phyloP scores from a whole-genome alignment of 2,329 filamentous ascomycete genomes.

The Sclerotinia minor region DNA sequence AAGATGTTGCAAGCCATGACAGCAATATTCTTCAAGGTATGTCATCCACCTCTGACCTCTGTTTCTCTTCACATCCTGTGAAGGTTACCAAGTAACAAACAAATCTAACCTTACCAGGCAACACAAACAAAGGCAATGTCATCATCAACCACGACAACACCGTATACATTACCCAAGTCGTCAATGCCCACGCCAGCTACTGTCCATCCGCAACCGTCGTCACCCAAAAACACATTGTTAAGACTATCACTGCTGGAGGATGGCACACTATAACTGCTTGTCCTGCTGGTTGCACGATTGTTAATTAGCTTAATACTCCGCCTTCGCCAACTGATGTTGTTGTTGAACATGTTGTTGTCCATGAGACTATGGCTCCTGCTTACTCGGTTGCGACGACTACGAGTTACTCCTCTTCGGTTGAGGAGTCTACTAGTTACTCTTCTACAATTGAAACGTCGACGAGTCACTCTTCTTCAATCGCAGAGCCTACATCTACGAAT shows the following conservation, averaged over 20 bases:
- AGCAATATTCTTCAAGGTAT: conserved; percentile 8
- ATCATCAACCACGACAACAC: not conserved
- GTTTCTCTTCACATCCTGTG: no score
- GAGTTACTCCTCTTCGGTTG: not conserved
- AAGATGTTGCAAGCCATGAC: not conserved
- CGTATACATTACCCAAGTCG: conserved; percentile 24
- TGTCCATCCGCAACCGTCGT: conserved; percentile 26
- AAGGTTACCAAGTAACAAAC: not conserved
- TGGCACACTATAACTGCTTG: conserved; percentile 31
- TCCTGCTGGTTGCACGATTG: conserved; percentile 28
- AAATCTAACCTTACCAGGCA: not conserved
- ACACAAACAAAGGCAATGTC: not conserved
- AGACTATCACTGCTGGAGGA: conserved; percentile 19
- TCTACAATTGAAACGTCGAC: not conserved
- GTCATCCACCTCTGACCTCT: no score
- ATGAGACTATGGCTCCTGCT: not conserved
- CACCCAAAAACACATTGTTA: conserved; percentile 25
- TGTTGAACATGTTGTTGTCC: not conserved
- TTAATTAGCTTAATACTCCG: conserved; percentile 18
- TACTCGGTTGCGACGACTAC: not conserved
- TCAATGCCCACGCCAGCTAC: conserved; percentile 30
- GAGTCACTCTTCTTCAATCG: no score
- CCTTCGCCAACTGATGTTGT: conserved; percentile 25
- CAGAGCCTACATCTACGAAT: no score
- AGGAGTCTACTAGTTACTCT: not conserved